Base-by-base conservation (phyloP, 2,329 filamentous ascomycete genomes). In the Nemania diffusa region DNA sequence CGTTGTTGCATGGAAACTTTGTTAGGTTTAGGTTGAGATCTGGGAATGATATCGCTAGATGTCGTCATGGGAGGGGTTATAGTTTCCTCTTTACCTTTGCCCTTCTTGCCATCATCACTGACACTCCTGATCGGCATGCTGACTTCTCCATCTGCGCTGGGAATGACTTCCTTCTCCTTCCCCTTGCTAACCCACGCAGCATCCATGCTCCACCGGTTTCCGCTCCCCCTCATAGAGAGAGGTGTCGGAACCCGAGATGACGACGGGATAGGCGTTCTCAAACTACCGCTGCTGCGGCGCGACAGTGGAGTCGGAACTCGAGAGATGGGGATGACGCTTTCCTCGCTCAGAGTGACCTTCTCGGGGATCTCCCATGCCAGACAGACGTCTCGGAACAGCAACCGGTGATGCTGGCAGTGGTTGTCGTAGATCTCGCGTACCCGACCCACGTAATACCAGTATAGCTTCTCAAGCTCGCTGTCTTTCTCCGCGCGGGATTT, bases 401-500 rank as follows among this genome's bases (percentile, higher is more conserved):
- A 59, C 2, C 63, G 65, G 34, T 71, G 69, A 37, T 68, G 69
- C 37, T 59, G 55, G 56, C 67, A 64, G 59, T 67, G 63, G 57
- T 67, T 58, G 58, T 67, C 62, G 55, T 69, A 67, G 32, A 63
- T 37, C 67, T 69, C 64, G 20, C 65, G 58, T 46, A 62, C 57
- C n/a, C 59, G 57, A 11, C 58, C 53, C 57, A 72, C 70, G 62
- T 72, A 72, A 62, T 70, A 72, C 70, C 22, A 64, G 42, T 70
- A 72, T 17, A 72, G 65, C 67, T 64, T 66, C 42, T 68, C 60
- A 40, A 68, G 62, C 60, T 67, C 63, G 29, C 37, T 22, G 46
- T 72, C 69, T 50, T 73, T 70, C n/a, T 69, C 69, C 29, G 63
- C 64, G 32, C 68, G 72, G 24, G 58, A 48, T 2, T 73, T 67